These are phyloP conservation scores for Magnusiomyces paraingens DNA, from an alignment of 1,139 yeast genomes.

Conservation along the genomic window DNA sequence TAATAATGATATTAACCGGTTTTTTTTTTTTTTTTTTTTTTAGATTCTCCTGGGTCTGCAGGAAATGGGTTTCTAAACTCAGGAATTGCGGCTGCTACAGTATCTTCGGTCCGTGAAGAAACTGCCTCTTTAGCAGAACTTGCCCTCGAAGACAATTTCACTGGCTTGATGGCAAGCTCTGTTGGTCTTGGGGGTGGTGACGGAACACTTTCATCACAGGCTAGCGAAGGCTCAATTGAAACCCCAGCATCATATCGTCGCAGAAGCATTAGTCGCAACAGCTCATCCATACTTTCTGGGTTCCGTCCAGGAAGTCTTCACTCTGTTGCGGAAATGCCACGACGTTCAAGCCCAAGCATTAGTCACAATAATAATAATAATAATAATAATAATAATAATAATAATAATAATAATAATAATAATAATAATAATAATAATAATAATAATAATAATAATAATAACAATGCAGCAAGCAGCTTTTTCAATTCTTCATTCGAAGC, in stretches of 20 bases:
- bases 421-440: too few species aligned
- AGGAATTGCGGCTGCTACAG: background rate
- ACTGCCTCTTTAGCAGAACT: slow-evolving; percentile 6
- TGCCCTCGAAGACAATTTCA: slow-evolving; percentile 1
- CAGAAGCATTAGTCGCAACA: background rate
- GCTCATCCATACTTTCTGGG: background rate
- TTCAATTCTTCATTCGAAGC: too few species aligned
- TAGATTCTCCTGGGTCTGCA: background rate
- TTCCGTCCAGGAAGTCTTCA: background rate
- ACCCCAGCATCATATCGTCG: too few species aligned
- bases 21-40: background rate
- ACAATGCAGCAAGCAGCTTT: too few species aligned
- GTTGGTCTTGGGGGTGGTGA: background rate
- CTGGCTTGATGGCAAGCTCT: too few species aligned
- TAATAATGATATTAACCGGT: background rate
- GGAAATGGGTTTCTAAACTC: background rate
- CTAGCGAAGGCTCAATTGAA: too few species aligned
- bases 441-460: too few species aligned
- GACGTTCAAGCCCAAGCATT: too few species aligned
- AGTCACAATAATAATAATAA: too few species aligned
- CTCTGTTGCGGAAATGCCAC: too few species aligned
- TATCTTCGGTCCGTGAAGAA: slow-evolving; percentile 4
- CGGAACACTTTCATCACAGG: background rate
- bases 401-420: too few species aligned
- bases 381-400: too few species aligned